Evolutionary conservation across 1,139 yeast genomes (phyloP), one percentile per base, ranked within the genome.

Genomic region (Geotrichum histeridarum): DNA sequence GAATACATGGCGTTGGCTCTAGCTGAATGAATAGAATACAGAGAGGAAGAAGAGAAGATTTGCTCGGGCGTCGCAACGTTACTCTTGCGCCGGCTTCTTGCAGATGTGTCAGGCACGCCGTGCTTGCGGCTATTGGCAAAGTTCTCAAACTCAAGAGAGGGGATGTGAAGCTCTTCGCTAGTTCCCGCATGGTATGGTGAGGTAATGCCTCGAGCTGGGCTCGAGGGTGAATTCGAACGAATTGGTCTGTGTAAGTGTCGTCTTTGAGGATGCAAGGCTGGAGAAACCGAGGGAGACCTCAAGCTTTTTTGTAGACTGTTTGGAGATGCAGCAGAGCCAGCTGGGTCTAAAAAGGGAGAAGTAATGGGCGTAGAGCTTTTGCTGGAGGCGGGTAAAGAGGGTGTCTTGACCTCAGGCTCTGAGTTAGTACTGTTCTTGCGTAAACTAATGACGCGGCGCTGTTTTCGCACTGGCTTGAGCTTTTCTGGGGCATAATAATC

Each of bases 31-130:
- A 37, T n/a, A 5, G 41, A 47, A 22, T 42, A 47, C 9, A 47
- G 42, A 4, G 52, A 49, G 18, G 52, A 30, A 8, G 42, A 43
- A 3, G 42, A 33, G 36, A 49, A 49, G 2, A 49, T 42, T 14
- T 49, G 47, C 7, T 49, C 35, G 6, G 52, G 52, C 12, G 52
- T 49, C n/a, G 52, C 52, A 22, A 49, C 52, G 12, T 49, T 42
- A 15, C 46, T 42, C 27, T 36, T 42, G 2, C 30, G 27, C n/a
- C 52, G 52, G 8, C 32, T 15, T n/a, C 36, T 49, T 14, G 38
- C 11, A n/a, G 22, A 27, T 17, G 8, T 9, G 6, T n/a, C 38
- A 32, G 30, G 43, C n/a, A 39, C 9, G 8, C 8, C 35, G 22
- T 22, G 48, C 32, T 35, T 30, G 15, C 36, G 35, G n/a, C 41